A percentile compares a stretch with the other conserved stretches of the same genome.
phyloP scores from a whole-genome alignment of 306 rosid genomes.

The Vicia faba region DNA sequence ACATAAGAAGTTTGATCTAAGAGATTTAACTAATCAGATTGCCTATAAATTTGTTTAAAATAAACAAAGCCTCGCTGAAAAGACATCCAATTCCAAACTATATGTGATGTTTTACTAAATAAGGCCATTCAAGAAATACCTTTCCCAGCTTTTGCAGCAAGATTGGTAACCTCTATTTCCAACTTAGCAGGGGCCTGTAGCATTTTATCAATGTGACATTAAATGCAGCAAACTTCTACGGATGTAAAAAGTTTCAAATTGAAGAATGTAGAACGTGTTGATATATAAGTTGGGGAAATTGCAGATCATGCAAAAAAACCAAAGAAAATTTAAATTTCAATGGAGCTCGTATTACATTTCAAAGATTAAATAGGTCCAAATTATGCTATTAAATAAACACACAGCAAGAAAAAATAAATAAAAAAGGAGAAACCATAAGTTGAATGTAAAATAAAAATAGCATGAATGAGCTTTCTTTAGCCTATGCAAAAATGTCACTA shows the following conservation, averaged over 20 bases:
- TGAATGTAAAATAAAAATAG: neutral
- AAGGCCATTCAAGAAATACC: constrained; percentile 50
- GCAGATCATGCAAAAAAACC: neutral
- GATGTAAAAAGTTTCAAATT: constrained; percentile 13
- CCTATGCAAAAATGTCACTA: neutral
- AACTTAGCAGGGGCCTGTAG: constrained; percentile 83
- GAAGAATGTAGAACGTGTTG: constrained; percentile 3
- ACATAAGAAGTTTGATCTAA: constrained; percentile 12
- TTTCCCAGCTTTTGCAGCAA: constrained; percentile 96
- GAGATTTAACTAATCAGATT: constrained; percentile 12
- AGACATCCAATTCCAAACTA: constrained; percentile 4
- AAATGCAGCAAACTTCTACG: neutral
- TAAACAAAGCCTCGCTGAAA: constrained; percentile 11
- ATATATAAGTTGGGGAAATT: neutral
- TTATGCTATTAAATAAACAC: neutral
- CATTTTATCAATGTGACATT: constrained; percentile 30
- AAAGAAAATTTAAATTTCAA: constrained; percentile 8
- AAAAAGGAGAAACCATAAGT: constrained; percentile 7
- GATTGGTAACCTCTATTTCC: constrained; percentile 97
- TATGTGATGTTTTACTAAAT: constrained; percentile 5
- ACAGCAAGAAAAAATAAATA: constrained; percentile 8
- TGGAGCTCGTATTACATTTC: constrained; percentile 1
- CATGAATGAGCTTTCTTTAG: neutral
- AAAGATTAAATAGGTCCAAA: constrained; percentile 15
- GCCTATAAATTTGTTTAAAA: constrained; percentile 25